Percentiles rank a stretch among this genome's conserved stretches.
Conservation (phyloP, 2,329 filamentous ascomycete genomes). For the Fusarium dimerum region DNA sequence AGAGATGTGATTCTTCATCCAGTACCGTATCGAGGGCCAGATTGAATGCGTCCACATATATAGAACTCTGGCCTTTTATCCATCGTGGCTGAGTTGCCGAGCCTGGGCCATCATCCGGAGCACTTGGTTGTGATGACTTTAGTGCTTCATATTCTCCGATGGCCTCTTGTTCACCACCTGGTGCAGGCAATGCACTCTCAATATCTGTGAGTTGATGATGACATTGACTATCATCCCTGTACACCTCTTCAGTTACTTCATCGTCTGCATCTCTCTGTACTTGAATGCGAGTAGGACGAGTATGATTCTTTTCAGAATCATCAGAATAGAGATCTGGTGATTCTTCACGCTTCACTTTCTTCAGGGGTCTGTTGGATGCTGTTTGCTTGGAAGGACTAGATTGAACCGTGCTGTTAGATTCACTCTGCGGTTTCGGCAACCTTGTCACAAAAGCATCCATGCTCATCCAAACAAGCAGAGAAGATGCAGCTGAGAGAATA, state of each 20-base stretch:
- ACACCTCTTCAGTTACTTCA: conserved; percentile 19
- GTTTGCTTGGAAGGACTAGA: conserved; percentile 7
- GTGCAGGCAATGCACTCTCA: conserved; percentile 63
- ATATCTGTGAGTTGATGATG: conserved; percentile 32
- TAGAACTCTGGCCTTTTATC: conserved; percentile 78
- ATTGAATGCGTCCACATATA: conserved; percentile 98
- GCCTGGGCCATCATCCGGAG: conserved; percentile 39
- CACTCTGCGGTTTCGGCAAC: conserved; percentile 22
- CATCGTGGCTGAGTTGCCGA: conserved; percentile 51
- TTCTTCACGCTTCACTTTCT: conserved; percentile 34
- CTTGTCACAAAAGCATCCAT: conserved; percentile 44
- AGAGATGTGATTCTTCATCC: conserved; percentile 84
- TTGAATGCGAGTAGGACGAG: conserved; percentile 9
- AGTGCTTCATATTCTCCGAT: conserved; percentile 79
- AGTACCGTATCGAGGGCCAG: conserved; percentile 86
- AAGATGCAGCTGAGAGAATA: not conserved
- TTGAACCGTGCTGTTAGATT: conserved; percentile 9
- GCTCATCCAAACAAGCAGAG: conserved; percentile 8
- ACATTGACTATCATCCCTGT: conserved; percentile 14
- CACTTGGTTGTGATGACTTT: conserved; percentile 53
- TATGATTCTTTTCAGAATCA: conserved; percentile 16
- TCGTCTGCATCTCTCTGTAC: conserved; percentile 7
- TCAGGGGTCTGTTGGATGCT: conserved; percentile 28
- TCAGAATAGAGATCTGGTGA: conserved; percentile 23
- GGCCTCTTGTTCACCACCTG: conserved; percentile 68